Evolutionary conservation across 2,329 filamentous ascomycete species (phyloP).

Genomic region (Claviceps humidiphila): DNA sequence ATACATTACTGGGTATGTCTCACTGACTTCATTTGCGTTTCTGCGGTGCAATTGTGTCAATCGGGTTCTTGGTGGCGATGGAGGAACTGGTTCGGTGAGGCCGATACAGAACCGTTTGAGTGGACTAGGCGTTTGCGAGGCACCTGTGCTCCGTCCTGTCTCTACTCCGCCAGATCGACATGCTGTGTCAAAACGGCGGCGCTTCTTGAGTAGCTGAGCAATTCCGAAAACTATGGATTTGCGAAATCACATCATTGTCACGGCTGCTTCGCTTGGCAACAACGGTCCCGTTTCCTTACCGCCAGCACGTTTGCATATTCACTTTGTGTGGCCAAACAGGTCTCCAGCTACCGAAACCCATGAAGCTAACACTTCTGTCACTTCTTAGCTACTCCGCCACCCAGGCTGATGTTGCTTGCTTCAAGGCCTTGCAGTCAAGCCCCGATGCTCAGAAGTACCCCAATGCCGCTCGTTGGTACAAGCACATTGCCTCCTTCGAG

Average conservation of each 20-base stretch:
- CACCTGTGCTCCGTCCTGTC: neutral
- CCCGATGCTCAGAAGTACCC: constrained; percentile 82
- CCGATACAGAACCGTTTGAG: neutral
- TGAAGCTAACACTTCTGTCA: neutral
- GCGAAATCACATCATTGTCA: neutral
- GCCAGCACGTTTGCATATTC: neutral
- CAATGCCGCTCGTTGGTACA: constrained; percentile 94
- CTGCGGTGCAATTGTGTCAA: no score
- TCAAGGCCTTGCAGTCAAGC: constrained; percentile 69
- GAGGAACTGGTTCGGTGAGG: neutral
- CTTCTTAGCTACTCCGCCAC: constrained; percentile 47
- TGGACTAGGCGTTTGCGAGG: neutral
- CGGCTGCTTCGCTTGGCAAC: neutral
- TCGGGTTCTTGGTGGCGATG: no score
- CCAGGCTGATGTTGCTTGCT: constrained; percentile 92
- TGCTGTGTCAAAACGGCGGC: no score
- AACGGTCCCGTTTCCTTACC: no score
- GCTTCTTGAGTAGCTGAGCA: neutral
- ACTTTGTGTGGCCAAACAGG: neutral
- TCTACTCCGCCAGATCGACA: neutral
- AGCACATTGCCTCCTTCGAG: constrained; percentile 90
- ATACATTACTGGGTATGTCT: constrained; percentile 65
- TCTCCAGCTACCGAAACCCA: neutral
- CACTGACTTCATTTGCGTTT: neutral
- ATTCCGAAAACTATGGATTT: neutral